Conservation (phyloP, 495 filamentous ascomycete species). For the Filosporella fistucella region DNA sequence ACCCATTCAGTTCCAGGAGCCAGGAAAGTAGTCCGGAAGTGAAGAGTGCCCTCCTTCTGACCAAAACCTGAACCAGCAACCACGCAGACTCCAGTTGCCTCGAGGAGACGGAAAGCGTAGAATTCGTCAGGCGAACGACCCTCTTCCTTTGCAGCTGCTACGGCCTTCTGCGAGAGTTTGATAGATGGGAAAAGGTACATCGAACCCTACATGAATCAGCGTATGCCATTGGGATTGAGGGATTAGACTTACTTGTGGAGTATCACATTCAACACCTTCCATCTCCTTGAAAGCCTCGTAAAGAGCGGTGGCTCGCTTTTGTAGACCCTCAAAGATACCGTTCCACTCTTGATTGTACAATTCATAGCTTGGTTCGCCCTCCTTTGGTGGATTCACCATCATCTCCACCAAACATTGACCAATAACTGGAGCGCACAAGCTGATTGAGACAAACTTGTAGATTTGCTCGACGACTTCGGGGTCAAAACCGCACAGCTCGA, state of each 20-base stretch:
- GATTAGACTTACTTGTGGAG: constrained; percentile 52
- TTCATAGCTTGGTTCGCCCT: constrained; percentile 74
- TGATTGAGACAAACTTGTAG: constrained; percentile 97
- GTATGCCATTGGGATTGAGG: no score
- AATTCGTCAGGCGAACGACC: constrained; percentile 81
- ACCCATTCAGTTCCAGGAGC: constrained; percentile 96
- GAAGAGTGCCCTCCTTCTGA: constrained; percentile 84
- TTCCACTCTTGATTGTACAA: constrained; percentile 83
- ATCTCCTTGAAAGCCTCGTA: constrained; percentile 87
- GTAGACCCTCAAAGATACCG: constrained; percentile 68
- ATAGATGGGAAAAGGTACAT: constrained; percentile 99
- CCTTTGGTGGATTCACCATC: constrained; percentile 90
- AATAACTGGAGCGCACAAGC: constrained; percentile 89
- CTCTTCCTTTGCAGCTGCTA: constrained; percentile 68
- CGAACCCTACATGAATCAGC: constrained; percentile 62
- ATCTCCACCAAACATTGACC: constrained; percentile 94
- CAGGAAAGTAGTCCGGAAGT: constrained; percentile 96
- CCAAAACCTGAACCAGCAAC: constrained; percentile 92
- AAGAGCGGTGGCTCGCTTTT: constrained; percentile 74
- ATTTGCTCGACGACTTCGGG: constrained; percentile 83
- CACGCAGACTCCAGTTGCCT: constrained; percentile 93
- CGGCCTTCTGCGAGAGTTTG: constrained; percentile 66
- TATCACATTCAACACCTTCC: constrained; percentile 89
- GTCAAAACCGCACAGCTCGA: constrained; percentile 89
- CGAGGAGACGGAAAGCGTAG: constrained; percentile 84